These are phyloP conservation scores for Trametes cingulata DNA, from an alignment of 768 basidiomycete genomes.

Conservation along the genomic window DNA sequence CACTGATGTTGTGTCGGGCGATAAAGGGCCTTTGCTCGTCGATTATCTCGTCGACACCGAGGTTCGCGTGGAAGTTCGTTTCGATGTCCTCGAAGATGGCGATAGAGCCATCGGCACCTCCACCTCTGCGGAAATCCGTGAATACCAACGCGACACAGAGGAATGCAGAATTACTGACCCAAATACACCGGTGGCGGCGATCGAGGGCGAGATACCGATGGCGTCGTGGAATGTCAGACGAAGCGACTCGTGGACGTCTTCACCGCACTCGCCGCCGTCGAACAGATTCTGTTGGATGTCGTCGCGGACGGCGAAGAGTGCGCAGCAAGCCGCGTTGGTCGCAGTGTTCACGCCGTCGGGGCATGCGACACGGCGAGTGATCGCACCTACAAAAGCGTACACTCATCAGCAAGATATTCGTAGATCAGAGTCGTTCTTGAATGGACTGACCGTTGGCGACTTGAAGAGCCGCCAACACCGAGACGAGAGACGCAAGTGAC, in stretches of 20 bases:
- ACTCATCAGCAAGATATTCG: not conserved
- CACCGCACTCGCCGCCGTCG: constrained; percentile 37
- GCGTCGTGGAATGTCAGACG: constrained; percentile 33
- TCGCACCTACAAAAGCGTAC: constrained; percentile 6
- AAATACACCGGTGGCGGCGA: constrained; percentile 13
- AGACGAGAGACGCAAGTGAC: constrained; percentile 21
- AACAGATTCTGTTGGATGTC: constrained; percentile 37
- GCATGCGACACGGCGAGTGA: constrained; percentile 25
- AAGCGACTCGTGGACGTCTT: constrained; percentile 34
- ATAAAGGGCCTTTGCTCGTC: constrained; percentile 26
- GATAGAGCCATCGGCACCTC: constrained; percentile 48
- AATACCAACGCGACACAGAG: not conserved
- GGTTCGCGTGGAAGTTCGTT: constrained; percentile 43
- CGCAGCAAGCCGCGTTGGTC: constrained; percentile 21
- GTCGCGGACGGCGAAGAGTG: constrained; percentile 17
- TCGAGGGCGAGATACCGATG: constrained; percentile 25
- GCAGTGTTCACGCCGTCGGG: constrained; percentile 20
- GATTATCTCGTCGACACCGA: constrained; percentile 28
- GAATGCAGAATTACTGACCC: constrained; percentile 1
- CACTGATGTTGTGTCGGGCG: constrained; percentile 22
- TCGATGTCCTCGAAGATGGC: constrained; percentile 46
- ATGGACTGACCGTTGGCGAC: constrained; percentile 20
- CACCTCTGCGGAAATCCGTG: constrained; percentile 20
- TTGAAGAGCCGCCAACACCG: constrained; percentile 22
- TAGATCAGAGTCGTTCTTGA: not conserved